Evolutionary conservation across 208 protist genomes (phyloP).

Genomic region (Vickermania ingenoplastis): DNA sequence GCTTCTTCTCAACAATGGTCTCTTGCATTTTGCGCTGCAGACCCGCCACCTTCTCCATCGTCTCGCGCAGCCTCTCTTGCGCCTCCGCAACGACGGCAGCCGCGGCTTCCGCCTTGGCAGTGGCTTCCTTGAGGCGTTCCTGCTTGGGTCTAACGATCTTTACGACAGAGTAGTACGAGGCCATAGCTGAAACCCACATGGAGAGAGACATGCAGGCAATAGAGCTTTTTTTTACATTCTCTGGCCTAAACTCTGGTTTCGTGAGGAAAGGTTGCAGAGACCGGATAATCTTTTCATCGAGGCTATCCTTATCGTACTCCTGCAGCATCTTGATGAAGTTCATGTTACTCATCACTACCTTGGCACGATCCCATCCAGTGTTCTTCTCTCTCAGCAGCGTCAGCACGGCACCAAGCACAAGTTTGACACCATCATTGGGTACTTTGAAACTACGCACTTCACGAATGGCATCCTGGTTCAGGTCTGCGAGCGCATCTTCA

Average conservation of each 20-base stretch:
- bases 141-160: constrained; percentile 88
- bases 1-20: constrained; percentile 84
- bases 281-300: constrained; percentile 77
- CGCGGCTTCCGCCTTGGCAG: constrained; percentile 75
- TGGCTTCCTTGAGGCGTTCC: constrained; percentile 62
- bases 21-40: constrained; percentile 80
- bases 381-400: constrained; percentile 89
- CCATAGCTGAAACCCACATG: constrained; percentile 93
- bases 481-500: constrained; percentile 87
- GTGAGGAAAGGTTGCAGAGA: constrained; percentile 91
- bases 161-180: constrained; percentile 91
- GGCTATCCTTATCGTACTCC: constrained; percentile 89
- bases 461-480: constrained; percentile 90
- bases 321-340: constrained; percentile 91
- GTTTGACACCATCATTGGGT: constrained; percentile 84
- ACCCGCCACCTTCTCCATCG: constrained; percentile 75
- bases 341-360: constrained; percentile 89
- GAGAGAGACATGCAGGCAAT: constrained; percentile 91
- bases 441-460: constrained; percentile 91
- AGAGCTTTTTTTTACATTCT: constrained; percentile 90
- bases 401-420: constrained; percentile 91
- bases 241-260: constrained; percentile 90
- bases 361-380: constrained; percentile 88
- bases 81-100: constrained; percentile 60
- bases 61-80: constrained; percentile 51